Evolutionary conservation across 1,139 yeast species (phyloP), one percentile per base, ranked within the genome.

Genomic region (Meyerozyma carpophila): DNA sequence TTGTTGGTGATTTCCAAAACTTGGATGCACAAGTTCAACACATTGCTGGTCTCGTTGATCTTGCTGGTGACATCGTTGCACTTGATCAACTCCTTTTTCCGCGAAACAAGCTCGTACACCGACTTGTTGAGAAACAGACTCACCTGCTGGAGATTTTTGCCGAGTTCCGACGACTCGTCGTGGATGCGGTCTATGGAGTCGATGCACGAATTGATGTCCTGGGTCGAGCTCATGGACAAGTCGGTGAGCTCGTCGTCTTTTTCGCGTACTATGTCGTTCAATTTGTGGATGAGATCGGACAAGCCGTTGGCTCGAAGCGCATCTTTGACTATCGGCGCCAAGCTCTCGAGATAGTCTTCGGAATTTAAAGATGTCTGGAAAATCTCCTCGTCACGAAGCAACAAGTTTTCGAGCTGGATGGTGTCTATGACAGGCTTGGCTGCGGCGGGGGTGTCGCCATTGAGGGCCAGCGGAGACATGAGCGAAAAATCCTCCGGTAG

Each of bases 1-100:
- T 83, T 85, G 61, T 90, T 91, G 24, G 96, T 86, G 54, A 85
- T 76, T 57, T 91, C 96, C 48, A 93, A 71, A 9, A 91, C 93
- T 51, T 85, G 91, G 29, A 91, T 71, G 55, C 96, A 86, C 46
- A 84, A 71, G 47, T 75, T 82, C 42, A 85, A 73, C 40, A 82
- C 77, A 37, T 75, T 70, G 18, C 73, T 75, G 0, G 90, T 80
- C 53, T 84, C 90, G 41, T 76, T 73, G 49, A 85, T 82, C 55
- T 82, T 80, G 46, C 70, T 65, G 31, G 77, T 68, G 7, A 82
- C 75, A 53, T 81, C 83, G 51, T 82, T 82, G 48, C 77, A 66
- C 45, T 76, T 76, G 26, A 83, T 66, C 41, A 76, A 68, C 36
- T 67, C 61, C 51, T 76, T 79, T 60, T 84, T 84, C 54, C 79